phyloP scores from a whole-genome alignment of 176 grass and related monocot genomes.

The Rhynchospora breviuscula region DNA sequence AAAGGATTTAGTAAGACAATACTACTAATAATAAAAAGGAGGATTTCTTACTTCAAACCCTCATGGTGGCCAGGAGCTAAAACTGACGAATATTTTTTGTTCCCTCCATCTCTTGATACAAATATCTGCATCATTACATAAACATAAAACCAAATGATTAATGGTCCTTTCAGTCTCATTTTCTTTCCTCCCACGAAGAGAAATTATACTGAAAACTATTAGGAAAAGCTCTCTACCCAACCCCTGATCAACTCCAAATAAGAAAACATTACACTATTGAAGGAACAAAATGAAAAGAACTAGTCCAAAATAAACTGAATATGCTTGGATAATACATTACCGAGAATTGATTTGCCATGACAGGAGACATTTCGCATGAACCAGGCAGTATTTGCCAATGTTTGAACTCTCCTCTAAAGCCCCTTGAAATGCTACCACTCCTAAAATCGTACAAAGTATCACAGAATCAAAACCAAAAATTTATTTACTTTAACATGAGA shows the following conservation, averaged over 20 bases:
- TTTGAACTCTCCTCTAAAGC: slow-evolving; percentile 96
- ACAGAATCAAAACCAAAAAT: slow-evolving; percentile 18
- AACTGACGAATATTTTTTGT: slow-evolving; percentile 80
- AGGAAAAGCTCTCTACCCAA: neutral
- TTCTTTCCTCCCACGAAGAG: neutral
- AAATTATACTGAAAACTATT: neutral
- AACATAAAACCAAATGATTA: neutral
- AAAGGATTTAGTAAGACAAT: slow-evolving; percentile 1
- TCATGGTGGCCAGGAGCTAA: slow-evolving; percentile 79
- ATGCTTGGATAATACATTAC: slow-evolving; percentile 39
- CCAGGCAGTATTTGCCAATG: slow-evolving; percentile 95
- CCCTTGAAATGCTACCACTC: slow-evolving; percentile 91
- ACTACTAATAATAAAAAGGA: slow-evolving; percentile 26
- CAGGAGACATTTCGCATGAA: slow-evolving; percentile 74
- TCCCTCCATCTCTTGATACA: slow-evolving; percentile 74
- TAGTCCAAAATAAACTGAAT: neutral
- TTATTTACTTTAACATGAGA: neutral
- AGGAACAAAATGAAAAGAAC: neutral
- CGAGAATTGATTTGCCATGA: slow-evolving; percentile 99
- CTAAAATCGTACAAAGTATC: slow-evolving; percentile 41
- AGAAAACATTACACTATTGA: neutral
- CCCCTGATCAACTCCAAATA: neutral
- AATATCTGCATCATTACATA: slow-evolving; percentile 53
- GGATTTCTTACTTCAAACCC: slow-evolving; percentile 59
- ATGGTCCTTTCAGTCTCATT: neutral